Evolutionary conservation across 371 early-diverging fungal genomes (phyloP), one percentile per base, ranked within the genome.

Genomic region (Nematocida parisii): DNA sequence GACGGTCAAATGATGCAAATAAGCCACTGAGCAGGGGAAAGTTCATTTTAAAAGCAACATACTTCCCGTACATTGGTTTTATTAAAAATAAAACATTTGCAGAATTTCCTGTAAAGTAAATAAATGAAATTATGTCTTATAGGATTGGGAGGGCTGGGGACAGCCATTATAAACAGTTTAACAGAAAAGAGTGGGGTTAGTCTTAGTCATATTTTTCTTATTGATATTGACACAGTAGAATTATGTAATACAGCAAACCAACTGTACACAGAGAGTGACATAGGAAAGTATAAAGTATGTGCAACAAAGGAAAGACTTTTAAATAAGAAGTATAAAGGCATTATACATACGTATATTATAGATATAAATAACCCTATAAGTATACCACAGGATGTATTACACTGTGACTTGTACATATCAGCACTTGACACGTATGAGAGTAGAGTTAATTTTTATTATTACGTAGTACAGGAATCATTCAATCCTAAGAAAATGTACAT

Each of bases 361-460:
- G 61, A 77, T 45, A 67, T 67, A 24, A 71, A 77, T 45, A 11
- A 15, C 1, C 61, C 68, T 18, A 5, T 44, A 39, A 6, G n/a
- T 13, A 47, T 27, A 46, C 33, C 40, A 11, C 44, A 60, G 47
- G 18, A 22, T n/a, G 6, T 70, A 15, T 27, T 54, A 33, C 20
- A 56, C 6, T 77, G 71, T 39, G 50, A 52, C 27, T 22, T 77
- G 22, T 77, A 68, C 57, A 70, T 77, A 18, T 40, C 70, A n/a
- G 80, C 80, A 71, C 40, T 77, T 13, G 80, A 77, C 40, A 56
- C 39, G 20, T 77, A 61, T 22, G 22, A 70, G 67, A 71, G 67
- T 66, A 50, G 80, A 60, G 80, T 77, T 18, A 70, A 70, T 47
- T 77, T 77, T 66, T 77, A 77, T 42, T 77, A 77, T 66, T 42